phyloP scores from a whole-genome alignment of 345 rosid genomes.

The Brassica incana region DNA sequence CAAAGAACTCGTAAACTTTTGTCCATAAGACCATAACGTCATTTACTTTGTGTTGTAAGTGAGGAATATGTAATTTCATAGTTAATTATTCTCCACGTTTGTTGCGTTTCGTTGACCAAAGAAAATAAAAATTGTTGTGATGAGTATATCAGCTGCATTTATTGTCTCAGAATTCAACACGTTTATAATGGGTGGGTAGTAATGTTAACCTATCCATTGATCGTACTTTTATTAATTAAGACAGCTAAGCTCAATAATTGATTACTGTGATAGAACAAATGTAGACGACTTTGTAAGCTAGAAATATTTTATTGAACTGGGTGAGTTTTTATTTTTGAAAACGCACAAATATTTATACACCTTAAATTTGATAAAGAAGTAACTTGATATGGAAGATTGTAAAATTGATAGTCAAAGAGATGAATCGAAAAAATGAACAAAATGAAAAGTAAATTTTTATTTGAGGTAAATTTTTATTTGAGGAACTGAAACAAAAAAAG shows the following conservation, averaged over 20 bases:
- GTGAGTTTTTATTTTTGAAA: neutral
- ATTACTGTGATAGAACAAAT: neutral
- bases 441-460: no score
- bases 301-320: neutral
- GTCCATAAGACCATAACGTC: neutral
- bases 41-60: neutral
- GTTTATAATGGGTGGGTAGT: neutral
- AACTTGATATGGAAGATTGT: neutral
- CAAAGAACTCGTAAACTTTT: neutral
- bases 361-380: neutral
- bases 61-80: neutral
- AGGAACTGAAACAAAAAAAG: no score
- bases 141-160: neutral
- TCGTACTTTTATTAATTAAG: neutral
- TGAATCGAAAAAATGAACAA: no score
- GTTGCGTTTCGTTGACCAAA: neutral
- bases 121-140: neutral
- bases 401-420: no score
- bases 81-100: neutral
- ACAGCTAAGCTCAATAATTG: neutral
- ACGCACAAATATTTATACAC: neutral
- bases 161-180: neutral
- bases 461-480: no score
- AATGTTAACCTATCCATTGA: neutral
- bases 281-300: neutral